phyloP scores from a whole-genome alignment of 805 yeast species.

The Candida insectorum region DNA sequence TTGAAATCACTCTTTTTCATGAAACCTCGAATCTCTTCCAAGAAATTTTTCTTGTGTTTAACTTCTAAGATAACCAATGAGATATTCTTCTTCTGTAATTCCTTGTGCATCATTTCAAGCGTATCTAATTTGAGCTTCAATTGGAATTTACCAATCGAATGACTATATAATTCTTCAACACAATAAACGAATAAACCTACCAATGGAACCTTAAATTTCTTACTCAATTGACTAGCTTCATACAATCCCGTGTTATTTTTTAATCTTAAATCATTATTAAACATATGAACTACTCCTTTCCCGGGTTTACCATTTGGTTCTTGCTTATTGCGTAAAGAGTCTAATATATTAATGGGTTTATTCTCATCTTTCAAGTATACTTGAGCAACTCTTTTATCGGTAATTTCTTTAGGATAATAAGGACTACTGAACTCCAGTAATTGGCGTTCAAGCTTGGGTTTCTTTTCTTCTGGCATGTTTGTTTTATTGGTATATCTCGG shows the following conservation, averaged over 20 bases:
- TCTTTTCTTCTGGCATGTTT: conserved; percentile 4
- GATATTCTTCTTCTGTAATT: conserved; percentile 30
- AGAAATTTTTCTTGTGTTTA: conserved; percentile 27
- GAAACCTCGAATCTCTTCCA: conserved; percentile 19
- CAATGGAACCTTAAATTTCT: conserved; percentile 26
- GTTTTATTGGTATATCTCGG: background rate
- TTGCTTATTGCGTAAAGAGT: background rate
- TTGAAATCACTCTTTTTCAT: conserved; percentile 19
- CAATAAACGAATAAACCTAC: conserved; percentile 41
- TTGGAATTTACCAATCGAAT: conserved; percentile 42
- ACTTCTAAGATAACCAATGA: conserved; percentile 39
- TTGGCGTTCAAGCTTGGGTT: background rate
- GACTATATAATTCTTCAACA: conserved; percentile 38
- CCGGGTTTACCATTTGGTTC: conserved; percentile 5
- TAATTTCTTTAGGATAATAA: conserved; percentile 12
- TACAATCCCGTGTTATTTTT: conserved; percentile 42
- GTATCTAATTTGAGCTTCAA: conserved; percentile 35
- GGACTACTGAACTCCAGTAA: conserved; percentile 10
- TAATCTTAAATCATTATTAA: conserved; percentile 44
- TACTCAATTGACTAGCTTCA: conserved; percentile 31
- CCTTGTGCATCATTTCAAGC: conserved; percentile 24
- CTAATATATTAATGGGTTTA: conserved; percentile 24
- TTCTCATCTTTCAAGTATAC: conserved; percentile 27
- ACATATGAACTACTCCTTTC: conserved; percentile 43
- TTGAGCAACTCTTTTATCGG: conserved; percentile 8